phyloP scores from a whole-genome alignment of 768 basidiomycete genomes.

The Mycena kentingensis region DNA sequence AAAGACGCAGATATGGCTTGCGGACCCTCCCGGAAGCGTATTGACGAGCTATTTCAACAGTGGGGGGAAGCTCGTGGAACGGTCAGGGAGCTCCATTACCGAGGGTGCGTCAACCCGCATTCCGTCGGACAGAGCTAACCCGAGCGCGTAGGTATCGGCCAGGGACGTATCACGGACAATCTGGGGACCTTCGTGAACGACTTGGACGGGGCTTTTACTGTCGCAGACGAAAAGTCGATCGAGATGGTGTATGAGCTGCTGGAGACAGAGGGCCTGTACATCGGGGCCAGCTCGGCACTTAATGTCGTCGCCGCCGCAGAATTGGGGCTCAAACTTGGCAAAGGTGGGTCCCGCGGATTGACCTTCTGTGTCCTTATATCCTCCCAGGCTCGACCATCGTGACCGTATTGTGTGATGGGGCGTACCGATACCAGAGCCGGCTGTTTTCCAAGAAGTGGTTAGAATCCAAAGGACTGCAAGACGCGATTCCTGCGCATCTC shows the following conservation, averaged over 20 bases:
- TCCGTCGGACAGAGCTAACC: not conserved
- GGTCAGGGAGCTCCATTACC: slow-evolving; percentile 86
- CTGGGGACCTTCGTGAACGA: slow-evolving; percentile 78
- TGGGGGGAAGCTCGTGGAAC: slow-evolving; percentile 75
- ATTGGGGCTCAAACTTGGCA: slow-evolving; percentile 81
- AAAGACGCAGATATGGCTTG: slow-evolving; percentile 87
- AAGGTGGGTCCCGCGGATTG: slow-evolving; percentile 47
- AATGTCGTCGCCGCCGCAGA: slow-evolving; percentile 95
- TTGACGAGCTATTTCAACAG: slow-evolving; percentile 80
- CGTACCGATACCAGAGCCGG: slow-evolving; percentile 95
- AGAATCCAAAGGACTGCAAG: slow-evolving; percentile 70
- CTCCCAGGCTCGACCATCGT: slow-evolving; percentile 74
- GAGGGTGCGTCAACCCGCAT: slow-evolving; percentile 62
- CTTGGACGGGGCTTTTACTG: slow-evolving; percentile 79
- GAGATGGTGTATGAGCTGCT: slow-evolving; percentile 92
- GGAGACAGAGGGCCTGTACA: slow-evolving; percentile 89
- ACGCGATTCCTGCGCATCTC: slow-evolving; percentile 79
- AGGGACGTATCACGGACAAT: slow-evolving; percentile 94
- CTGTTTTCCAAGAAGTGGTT: slow-evolving; percentile 96
- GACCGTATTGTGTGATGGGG: slow-evolving; percentile 92
- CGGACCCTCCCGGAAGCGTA: slow-evolving; percentile 96
- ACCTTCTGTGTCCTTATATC: not conserved
- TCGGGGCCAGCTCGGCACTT: slow-evolving; percentile 91
- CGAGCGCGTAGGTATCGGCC: slow-evolving; percentile 79
- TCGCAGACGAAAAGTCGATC: slow-evolving; percentile 88